These are phyloP conservation scores for Hypsizygus marmoreus DNA, from an alignment of 768 basidiomycete species.

Conservation along the genomic window DNA sequence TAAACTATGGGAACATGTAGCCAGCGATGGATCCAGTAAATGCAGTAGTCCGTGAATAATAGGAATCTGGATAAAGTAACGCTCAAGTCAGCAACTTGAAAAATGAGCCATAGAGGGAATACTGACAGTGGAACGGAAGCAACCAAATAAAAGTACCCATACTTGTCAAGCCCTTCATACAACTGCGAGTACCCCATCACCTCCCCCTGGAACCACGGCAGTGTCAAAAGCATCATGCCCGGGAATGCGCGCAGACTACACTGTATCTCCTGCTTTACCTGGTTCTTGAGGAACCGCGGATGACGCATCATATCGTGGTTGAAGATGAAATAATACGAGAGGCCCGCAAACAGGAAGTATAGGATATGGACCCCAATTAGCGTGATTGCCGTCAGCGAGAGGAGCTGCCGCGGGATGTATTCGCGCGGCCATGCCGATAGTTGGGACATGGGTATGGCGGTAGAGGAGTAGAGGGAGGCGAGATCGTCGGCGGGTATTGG, in stretches of 20 bases:
- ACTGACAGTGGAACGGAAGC: conserved; percentile 72
- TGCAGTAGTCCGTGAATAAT: conserved; percentile 86
- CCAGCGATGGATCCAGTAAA: conserved; percentile 96
- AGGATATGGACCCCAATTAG: conserved; percentile 79
- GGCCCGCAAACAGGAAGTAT: conserved; percentile 86
- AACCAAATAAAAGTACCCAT: conserved; percentile 74
- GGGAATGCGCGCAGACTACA: conserved; percentile 79
- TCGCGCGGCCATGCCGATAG: conserved; percentile 85
- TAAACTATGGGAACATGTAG: conserved; percentile 86
- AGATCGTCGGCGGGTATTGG: conserved; percentile 42
- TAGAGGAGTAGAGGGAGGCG: conserved; percentile 27
- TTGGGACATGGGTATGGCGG: conserved; percentile 31
- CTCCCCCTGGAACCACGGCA: conserved; percentile 95
- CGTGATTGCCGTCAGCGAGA: conserved; percentile 74
- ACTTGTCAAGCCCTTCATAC: conserved; percentile 78
- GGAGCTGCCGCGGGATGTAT: conserved; percentile 73
- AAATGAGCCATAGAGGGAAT: not conserved
- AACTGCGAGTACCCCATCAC: conserved; percentile 81
- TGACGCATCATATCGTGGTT: conserved; percentile 95
- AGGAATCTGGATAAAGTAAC: conserved; percentile 65
- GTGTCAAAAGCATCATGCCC: conserved; percentile 75
- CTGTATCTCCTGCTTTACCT: conserved; percentile 80
- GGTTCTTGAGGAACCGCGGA: conserved; percentile 90
- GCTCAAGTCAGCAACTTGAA: not conserved
- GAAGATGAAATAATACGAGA: conserved; percentile 87